These are phyloP conservation scores for Lantana camara DNA, from an alignment of 257 asterid species.

Conservation along the genomic window DNA sequence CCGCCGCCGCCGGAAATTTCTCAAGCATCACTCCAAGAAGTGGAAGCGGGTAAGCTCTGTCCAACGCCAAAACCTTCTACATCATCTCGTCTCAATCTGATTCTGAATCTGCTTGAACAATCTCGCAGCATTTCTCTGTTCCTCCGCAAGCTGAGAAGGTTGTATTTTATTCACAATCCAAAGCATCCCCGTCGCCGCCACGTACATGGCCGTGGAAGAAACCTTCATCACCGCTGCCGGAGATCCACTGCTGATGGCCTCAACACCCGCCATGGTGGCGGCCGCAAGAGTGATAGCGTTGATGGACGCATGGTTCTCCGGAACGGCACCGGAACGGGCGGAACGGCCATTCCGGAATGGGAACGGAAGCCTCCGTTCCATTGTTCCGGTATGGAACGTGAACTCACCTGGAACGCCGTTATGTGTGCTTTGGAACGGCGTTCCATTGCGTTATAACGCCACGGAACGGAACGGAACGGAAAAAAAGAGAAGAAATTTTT, in stretches of 20 bases:
- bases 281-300: slow-evolving; percentile 48
- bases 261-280: slow-evolving; percentile 39
- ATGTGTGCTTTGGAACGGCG: no score
- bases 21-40: slow-evolving; percentile 49
- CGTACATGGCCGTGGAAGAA: slow-evolving; percentile 39
- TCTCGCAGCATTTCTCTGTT: slow-evolving; percentile 61
- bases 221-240: slow-evolving; percentile 31
- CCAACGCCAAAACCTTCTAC: slow-evolving; percentile 57
- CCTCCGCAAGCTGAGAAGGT: slow-evolving; percentile 74
- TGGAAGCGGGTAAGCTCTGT: slow-evolving; percentile 59
- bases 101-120: slow-evolving; percentile 51
- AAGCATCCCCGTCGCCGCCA: slow-evolving; percentile 47
- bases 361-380: no score
- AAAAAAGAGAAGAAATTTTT: no score
- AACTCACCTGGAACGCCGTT: no score
- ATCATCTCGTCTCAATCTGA: slow-evolving; percentile 43
- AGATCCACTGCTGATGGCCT: slow-evolving; percentile 28
- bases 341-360: no score
- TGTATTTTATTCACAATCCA: slow-evolving; percentile 49
- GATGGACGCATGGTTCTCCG: no score
- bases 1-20: slow-evolving; percentile 36
- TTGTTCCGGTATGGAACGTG: no score
- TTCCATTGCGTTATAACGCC: no score
- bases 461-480: no score
- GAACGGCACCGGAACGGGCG: no score